phyloP scores from a whole-genome alignment of 2,329 filamentous ascomycete genomes.

The Scleromitrula shiraiana region DNA sequence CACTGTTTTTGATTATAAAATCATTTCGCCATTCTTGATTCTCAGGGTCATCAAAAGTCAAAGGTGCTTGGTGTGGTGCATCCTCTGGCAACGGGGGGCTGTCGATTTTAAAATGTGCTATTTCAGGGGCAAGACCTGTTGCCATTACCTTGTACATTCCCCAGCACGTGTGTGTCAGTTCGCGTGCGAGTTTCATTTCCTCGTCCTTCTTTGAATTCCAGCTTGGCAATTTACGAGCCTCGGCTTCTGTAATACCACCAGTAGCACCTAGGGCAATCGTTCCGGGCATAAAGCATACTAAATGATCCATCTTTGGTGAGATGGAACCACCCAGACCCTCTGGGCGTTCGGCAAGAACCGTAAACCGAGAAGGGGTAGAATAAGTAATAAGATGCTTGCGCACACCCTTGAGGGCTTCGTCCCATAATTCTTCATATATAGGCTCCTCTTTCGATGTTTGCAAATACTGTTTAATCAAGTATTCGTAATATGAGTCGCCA shows the following conservation, averaged over 20 bases:
- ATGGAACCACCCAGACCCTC: slow-evolving; percentile 58
- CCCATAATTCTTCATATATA: slow-evolving; percentile 88
- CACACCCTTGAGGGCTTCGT: slow-evolving; percentile 74
- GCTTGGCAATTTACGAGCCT: slow-evolving; percentile 61
- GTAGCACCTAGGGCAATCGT: slow-evolving; percentile 88
- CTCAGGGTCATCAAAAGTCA: slow-evolving; percentile 44
- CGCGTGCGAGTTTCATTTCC: slow-evolving; percentile 78
- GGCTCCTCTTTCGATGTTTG: slow-evolving; percentile 83
- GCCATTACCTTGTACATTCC: slow-evolving; percentile 89
- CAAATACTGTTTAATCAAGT: slow-evolving; percentile 95
- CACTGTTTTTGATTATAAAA: slow-evolving; percentile 70
- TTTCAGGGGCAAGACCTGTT: slow-evolving; percentile 90
- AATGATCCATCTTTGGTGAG: slow-evolving; percentile 92
- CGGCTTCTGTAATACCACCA: slow-evolving; percentile 63
- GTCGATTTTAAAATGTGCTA: slow-evolving; percentile 78
- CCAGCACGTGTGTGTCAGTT: slow-evolving; percentile 96
- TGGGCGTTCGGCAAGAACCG: slow-evolving; percentile 83
- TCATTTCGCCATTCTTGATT: slow-evolving; percentile 65
- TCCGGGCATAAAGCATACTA: slow-evolving; percentile 95
- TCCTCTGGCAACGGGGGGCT: slow-evolving; percentile 57
- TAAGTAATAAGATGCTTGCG: slow-evolving; percentile 91
- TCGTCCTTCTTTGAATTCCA: slow-evolving; percentile 79
- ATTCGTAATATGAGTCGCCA: slow-evolving; percentile 98
- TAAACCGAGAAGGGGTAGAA: slow-evolving; percentile 69
- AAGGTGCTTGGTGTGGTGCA: slow-evolving; percentile 40